Conservation (phyloP, 148 eudicot species). For the Dysphania ambrosioides region DNA sequence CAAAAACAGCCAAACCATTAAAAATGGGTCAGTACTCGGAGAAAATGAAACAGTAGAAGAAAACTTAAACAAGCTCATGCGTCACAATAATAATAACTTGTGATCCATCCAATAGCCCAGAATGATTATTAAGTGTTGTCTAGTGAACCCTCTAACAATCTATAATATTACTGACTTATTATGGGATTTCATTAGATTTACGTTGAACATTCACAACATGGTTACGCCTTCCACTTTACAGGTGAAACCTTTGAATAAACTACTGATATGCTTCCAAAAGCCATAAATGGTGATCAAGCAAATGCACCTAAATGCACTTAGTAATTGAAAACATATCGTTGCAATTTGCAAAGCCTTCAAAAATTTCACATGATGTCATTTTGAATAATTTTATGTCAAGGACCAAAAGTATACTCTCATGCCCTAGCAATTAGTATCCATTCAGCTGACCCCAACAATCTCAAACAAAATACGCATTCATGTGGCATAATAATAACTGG, state of each 20-base stretch:
- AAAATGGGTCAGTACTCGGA: too few relatives aligned
- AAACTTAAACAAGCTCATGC: too few relatives aligned
- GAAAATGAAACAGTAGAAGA: too few relatives aligned
- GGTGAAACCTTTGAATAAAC: background rate
- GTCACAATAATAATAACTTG: too few relatives aligned
- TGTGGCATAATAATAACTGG: background rate
- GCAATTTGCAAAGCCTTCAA: background rate
- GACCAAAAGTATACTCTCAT: background rate
- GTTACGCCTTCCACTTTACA: background rate
- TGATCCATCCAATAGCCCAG: too few relatives aligned
- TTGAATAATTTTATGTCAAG: background rate
- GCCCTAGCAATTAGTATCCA: background rate
- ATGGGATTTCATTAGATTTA: too few relatives aligned
- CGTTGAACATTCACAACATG: too few relatives aligned
- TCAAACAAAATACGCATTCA: conserved; percentile 1
- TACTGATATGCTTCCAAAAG: too few relatives aligned
- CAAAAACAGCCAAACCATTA: too few relatives aligned
- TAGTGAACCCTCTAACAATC: too few relatives aligned
- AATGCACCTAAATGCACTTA: background rate
- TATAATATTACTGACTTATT: too few relatives aligned
- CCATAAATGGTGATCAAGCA: background rate
- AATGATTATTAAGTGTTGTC: too few relatives aligned
- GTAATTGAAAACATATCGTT: background rate
- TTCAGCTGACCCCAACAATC: background rate
- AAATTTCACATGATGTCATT: background rate